phyloP scores from a whole-genome alignment of 2,329 filamentous ascomycete species.

The Fusarium irregulare region DNA sequence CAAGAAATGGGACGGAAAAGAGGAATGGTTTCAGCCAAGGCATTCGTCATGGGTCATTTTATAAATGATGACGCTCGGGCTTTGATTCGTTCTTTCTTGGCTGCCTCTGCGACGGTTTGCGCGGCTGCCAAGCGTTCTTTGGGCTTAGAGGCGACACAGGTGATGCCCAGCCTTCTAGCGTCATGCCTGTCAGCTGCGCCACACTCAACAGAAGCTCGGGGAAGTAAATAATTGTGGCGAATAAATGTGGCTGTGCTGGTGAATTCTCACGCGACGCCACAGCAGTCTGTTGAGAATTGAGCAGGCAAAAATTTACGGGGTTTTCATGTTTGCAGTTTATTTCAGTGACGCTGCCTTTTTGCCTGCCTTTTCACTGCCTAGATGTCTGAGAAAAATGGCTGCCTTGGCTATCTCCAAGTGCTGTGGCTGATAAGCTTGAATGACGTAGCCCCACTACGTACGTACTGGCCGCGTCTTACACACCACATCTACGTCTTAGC shows the following conservation, averaged over 20 bases:
- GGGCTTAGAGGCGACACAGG: slow-evolving; percentile 21
- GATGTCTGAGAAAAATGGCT: background rate
- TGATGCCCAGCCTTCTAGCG: slow-evolving; percentile 27
- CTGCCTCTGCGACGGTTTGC: slow-evolving; percentile 37
- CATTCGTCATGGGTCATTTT: slow-evolving; percentile 37
- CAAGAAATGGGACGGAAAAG: background rate
- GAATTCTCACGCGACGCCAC: background rate
- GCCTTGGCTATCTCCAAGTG: background rate
- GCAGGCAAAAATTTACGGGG: background rate
- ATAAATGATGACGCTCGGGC: slow-evolving; percentile 35
- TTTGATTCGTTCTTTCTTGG: slow-evolving; percentile 39
- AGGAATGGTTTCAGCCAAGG: slow-evolving; percentile 6
- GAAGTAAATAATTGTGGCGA: slow-evolving; percentile 5
- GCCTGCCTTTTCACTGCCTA: background rate
- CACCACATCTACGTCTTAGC: background rate
- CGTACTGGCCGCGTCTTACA: background rate
- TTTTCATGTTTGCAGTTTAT: background rate
- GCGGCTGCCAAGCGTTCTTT: slow-evolving; percentile 37
- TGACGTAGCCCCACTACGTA: slow-evolving; percentile 19
- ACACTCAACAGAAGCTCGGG: slow-evolving; percentile 13
- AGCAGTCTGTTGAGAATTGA: background rate
- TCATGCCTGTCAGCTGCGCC: slow-evolving; percentile 28
- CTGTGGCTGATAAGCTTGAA: background rate
- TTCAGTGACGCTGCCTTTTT: background rate
- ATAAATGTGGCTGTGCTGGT: background rate